A percentile compares a stretch with the other conserved stretches of the same genome.
phyloP scores from a whole-genome alignment of 257 asterid genomes.

The Thymus quinquecostatus region DNA sequence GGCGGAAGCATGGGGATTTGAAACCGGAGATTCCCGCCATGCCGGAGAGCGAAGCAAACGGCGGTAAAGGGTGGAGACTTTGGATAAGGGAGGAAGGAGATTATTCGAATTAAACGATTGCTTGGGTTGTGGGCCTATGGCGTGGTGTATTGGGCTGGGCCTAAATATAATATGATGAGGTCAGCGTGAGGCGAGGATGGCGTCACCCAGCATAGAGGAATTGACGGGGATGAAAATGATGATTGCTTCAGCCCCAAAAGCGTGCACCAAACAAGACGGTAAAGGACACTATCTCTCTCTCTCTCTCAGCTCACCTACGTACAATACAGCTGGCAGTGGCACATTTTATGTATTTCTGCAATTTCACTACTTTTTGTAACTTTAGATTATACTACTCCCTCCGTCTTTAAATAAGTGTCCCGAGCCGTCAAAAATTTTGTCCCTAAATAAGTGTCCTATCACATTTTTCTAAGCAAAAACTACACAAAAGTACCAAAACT shows the following conservation, averaged over 20 bases:
- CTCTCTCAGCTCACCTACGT: too few species aligned
- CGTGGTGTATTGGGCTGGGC: not conserved
- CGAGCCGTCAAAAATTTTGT: too few species aligned
- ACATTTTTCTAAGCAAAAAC: too few species aligned
- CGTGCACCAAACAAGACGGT: constrained; percentile 40
- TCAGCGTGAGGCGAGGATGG: not conserved
- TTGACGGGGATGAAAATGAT: constrained; percentile 28
- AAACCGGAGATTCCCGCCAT: constrained; percentile 72
- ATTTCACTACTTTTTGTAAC: too few species aligned
- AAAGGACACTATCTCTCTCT: constrained; percentile 21
- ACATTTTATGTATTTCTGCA: too few species aligned
- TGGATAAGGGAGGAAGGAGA: constrained; percentile 35
- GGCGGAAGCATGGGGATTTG: constrained; percentile 46
- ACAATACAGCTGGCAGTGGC: too few species aligned
- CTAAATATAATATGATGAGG: constrained; percentile 7
- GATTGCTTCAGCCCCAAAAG: constrained; percentile 44
- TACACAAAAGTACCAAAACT: too few species aligned
- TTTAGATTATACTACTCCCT: too few species aligned
- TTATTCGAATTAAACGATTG: too few species aligned
- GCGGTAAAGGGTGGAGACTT: constrained; percentile 3
- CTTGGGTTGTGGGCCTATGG: too few species aligned
- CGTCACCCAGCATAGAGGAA: constrained; percentile 32
- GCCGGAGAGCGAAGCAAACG: constrained; percentile 25
- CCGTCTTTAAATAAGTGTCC: too few species aligned
- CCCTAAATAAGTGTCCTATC: too few species aligned